Conservation (phyloP, 768 basidiomycete species). For the Tricholoma matsutake region DNA sequence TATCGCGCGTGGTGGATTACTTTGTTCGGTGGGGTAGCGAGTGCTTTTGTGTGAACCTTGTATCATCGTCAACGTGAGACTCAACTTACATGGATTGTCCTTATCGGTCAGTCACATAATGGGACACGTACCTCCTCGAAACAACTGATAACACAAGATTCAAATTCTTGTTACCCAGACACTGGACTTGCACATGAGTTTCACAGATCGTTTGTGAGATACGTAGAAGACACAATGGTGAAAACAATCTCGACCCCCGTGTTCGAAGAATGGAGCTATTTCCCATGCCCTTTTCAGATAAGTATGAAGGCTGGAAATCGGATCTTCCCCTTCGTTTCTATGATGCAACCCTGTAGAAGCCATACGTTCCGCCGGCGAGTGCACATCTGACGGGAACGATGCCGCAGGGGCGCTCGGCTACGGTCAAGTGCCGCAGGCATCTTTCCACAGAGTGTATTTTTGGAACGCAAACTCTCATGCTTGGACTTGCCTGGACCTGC, state of each 20-base stretch:
- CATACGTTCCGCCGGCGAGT: conserved; percentile 11
- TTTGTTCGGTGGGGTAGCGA: conserved; percentile 56
- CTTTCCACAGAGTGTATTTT: background rate
- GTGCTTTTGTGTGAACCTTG: conserved; percentile 44
- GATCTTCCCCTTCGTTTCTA: too few relatives aligned
- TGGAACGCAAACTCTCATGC: background rate
- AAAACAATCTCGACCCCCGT: background rate
- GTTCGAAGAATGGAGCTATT: background rate
- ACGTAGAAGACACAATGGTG: background rate
- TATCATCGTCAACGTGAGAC: background rate
- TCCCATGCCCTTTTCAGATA: background rate
- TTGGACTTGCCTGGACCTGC: background rate
- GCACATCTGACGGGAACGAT: background rate
- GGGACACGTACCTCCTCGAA: background rate
- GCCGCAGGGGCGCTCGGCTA: conserved; percentile 6
- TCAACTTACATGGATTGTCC: background rate
- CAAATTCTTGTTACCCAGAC: background rate
- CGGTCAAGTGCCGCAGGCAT: conserved; percentile 9
- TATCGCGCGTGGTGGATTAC: conserved; percentile 90
- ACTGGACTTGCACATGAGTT: background rate
- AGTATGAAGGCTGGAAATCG: too few relatives aligned
- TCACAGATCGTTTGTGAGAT: background rate
- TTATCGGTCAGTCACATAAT: background rate
- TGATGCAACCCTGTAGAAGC: background rate
- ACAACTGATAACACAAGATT: background rate